phyloP scores from a whole-genome alignment of 2,329 filamentous ascomycete genomes.

The Sordariomycetes sp. region DNA sequence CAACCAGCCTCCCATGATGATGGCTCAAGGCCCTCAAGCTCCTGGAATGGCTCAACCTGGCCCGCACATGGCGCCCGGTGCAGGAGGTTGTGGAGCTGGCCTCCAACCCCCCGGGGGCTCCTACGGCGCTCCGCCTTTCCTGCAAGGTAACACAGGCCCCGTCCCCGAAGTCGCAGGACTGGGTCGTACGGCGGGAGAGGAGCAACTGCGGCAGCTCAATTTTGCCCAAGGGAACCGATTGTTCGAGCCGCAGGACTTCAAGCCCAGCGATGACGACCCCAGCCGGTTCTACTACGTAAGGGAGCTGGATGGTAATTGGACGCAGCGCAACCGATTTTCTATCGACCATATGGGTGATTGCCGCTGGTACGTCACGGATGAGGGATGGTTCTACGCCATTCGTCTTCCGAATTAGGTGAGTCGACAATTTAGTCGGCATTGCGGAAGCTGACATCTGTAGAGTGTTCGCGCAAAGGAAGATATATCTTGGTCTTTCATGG shows the following conservation, averaged over 20 bases:
- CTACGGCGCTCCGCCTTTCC: constrained; percentile 10
- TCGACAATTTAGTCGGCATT: no score
- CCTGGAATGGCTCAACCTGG: constrained; percentile 1
- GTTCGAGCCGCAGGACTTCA: constrained; percentile 52
- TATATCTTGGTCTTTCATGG: no score
- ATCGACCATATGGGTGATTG: constrained; percentile 49
- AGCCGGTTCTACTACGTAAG: constrained; percentile 52
- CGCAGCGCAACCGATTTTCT: constrained; percentile 47
- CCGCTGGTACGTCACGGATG: constrained; percentile 49
- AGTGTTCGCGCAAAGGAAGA: no score
- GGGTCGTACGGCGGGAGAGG: constrained; percentile 39
- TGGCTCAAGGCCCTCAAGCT: no score
- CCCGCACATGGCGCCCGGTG: constrained; percentile 3
- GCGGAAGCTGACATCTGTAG: no score
- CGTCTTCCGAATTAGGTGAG: constrained; percentile 31
- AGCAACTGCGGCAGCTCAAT: constrained; percentile 35
- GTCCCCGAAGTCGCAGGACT: constrained; percentile 41
- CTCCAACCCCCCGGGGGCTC: neutral
- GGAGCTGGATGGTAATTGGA: constrained; percentile 52
- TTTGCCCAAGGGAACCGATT: constrained; percentile 40
- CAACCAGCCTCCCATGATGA: constrained; percentile 4
- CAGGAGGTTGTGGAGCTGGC: constrained; percentile 7
- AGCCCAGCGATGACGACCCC: constrained; percentile 51
- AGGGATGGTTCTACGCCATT: constrained; percentile 53
- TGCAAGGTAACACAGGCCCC: constrained; percentile 30